Evolutionary conservation across 352 stramenopile genomes (phyloP).

Genomic region (Globisporangium paroecandrum): DNA sequence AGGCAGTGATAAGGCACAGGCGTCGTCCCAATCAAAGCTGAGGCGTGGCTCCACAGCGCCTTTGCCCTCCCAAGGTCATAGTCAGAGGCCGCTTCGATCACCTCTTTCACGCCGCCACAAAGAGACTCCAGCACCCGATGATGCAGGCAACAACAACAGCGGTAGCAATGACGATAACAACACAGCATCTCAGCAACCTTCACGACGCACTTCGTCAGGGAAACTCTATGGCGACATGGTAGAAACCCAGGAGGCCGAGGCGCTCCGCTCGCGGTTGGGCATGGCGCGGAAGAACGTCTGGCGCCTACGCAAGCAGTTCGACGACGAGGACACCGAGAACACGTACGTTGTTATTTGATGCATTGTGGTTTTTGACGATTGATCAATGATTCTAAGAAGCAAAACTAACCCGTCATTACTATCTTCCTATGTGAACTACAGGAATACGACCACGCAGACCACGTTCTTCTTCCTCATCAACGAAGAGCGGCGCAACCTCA

Average conservation of each 20-base stretch:
- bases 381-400: neutral
- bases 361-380: neutral
- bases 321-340: constrained; percentile 32
- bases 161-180: neutral
- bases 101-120: neutral
- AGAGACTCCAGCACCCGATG: neutral
- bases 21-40: neutral
- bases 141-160: neutral
- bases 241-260: constrained; percentile 25
- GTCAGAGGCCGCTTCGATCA: neutral
- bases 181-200: neutral
- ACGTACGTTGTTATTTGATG: constrained; percentile 24
- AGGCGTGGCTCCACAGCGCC: neutral
- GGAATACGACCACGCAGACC: constrained; percentile 32
- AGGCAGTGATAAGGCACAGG: neutral
- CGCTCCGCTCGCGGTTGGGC: constrained; percentile 31
- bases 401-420: too few relatives aligned
- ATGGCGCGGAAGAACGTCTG: constrained; percentile 32
- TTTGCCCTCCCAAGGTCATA: neutral
- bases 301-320: constrained; percentile 32
- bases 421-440: too few relatives aligned
- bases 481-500: constrained; percentile 41
- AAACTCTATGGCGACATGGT: constrained; percentile 23
- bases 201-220: constrained; percentile 7
- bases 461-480: constrained; percentile 62